Evolutionary conservation across 345 rosid species (phyloP), one percentile per base, ranked within the genome.

Genomic region (Arabidopsis thaliana): DNA sequence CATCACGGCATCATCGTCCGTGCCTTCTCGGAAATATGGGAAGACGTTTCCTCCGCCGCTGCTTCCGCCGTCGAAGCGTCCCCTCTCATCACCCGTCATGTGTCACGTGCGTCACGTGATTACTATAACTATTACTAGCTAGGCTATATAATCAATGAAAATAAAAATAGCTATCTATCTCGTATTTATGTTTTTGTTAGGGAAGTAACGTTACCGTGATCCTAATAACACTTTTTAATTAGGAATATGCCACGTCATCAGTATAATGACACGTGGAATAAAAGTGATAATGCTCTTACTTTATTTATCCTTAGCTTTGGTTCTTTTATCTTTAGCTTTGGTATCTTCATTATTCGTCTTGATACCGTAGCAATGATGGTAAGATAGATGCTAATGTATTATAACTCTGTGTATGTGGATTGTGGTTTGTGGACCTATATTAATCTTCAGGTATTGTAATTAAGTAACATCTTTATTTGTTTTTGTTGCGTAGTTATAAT

Each of bases 21-120:
- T 57, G 98, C 91, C 52, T 93, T 93, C 81, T 85, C 98, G 7
- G 98, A 93, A 84, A 90, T 93, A 73, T 93, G 98, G 93, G 83
- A 90, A 64, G 92, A 86, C 0, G 86, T 93, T 22, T 66, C 36
- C 24, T 64, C 65, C 48, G 46, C 57, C 56, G 60, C 63, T n/a
- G 30, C 57, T 59, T 37, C 53, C n/a, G 34, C 57, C 8, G 67
- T 45, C 8, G 45, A 63, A 50, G 49, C 69, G 40, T 62, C 75
- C 46, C 67, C 75, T 33, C 33, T 71, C 10, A 36, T 71, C 44
- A 46, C 24, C 23, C 14, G 42, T 33, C 44, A 59, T 13, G 57
- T 32, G 59, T 49, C 73, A 42, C 52, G 71, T 66, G 59, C 25
- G 71, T 49, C 71, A 49, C 68, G 75, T 59, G 75, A 71, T 44